Base-by-base conservation (phyloP, 2,329 filamentous ascomycete genomes). In the Talaromyces rugulosus region DNA sequence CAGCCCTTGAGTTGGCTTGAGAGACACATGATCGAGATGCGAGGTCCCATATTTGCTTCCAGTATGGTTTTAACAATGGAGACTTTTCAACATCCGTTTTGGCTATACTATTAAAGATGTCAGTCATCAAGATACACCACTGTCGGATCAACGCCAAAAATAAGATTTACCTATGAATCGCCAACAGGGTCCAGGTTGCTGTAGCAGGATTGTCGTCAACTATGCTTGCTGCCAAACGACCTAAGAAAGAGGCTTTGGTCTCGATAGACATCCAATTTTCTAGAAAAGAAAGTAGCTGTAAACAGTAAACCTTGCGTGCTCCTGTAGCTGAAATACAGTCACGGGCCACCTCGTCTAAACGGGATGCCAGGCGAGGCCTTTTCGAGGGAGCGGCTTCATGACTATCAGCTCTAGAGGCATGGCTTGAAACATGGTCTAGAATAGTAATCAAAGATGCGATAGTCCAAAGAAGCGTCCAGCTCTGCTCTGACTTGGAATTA, bases 151-250 rank as follows among this genome's bases (percentile, higher is more conserved):
- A 58, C 23, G 23, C 27, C 53, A 33, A 42, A 55, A 51, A 60
- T 14, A 3, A 44, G 16, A 75, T 82, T 71, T 78, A 93, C 91
- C 90, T 91, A 65, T 91, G 82, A 71, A 92, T 86, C n/a, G 88
- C 89, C 58, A 97, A 74, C 80, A 96, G 86, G 18, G 92, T 89
- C 95, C 95, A 99, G 0, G 88, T 91, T 7, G 88, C 85, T 47
- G 88, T 79, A 8, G 76, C 74, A 14, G 78, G 77, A 66, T 89
- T 87, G 68, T 96, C 93, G 69, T 95, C 89, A 9, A 85, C 82
- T 51, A 89, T 85, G 59, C 83, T 81, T 11, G 78, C 74, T 16
- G 82, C 77, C 16, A 96, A 76, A 51, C 84, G 82, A 8, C 82
- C 80, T 2, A 95, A 71, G 4, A 89, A 72, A 0, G 82, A 79